A percentile compares a stretch with the other conserved stretches of the same genome.
These are phyloP conservation scores for Penicillium sclerotigenum DNA, from an alignment of 2,329 filamentous ascomycete genomes.

Conservation along the genomic window DNA sequence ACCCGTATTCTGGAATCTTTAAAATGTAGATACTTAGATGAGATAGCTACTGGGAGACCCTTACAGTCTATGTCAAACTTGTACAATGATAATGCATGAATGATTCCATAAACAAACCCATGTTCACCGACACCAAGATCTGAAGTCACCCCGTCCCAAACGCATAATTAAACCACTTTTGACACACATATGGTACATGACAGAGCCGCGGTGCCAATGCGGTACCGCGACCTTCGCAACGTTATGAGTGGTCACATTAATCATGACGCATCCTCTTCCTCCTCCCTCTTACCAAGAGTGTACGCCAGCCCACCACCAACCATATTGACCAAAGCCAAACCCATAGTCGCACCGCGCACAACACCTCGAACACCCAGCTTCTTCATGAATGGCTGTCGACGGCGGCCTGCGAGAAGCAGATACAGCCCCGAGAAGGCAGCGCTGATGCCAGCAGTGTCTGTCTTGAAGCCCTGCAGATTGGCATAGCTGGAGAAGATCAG, in stretches of 20 bases:
- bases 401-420: constrained; percentile 58
- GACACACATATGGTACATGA: constrained; percentile 2
- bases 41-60: not conserved
- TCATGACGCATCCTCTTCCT: constrained; percentile 32
- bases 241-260: not conserved
- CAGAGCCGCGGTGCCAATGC: not conserved
- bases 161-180: not conserved
- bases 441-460: constrained; percentile 61
- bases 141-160: not conserved
- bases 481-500: constrained; percentile 65
- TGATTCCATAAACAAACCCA: not conserved
- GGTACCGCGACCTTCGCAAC: not conserved
- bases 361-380: constrained; percentile 47
- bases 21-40: not conserved
- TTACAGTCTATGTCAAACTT: not conserved
- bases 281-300: constrained; percentile 42
- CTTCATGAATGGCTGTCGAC: constrained; percentile 49
- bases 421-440: constrained; percentile 66
- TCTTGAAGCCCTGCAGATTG: constrained; percentile 61
- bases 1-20: constrained; percentile 26
- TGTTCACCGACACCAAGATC: not conserved
- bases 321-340: constrained; percentile 46
- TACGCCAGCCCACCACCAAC: constrained; percentile 48
- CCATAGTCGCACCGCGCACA: constrained; percentile 47
- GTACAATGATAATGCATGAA: not conserved